phyloP scores from a whole-genome alignment of 805 yeast genomes.

The Metschnikowia gruessii region DNA sequence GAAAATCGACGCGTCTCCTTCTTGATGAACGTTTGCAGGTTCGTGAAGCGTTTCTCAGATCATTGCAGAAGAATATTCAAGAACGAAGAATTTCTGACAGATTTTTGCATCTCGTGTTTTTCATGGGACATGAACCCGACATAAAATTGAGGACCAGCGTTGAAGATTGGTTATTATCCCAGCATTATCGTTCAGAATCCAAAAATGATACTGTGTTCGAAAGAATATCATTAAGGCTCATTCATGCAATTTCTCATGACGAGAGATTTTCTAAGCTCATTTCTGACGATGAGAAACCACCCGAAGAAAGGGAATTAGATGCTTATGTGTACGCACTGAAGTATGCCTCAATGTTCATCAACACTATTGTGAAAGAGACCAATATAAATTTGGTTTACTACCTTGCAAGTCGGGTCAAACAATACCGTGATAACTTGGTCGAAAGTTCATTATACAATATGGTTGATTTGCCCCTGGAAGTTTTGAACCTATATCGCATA shows the following conservation, averaged over 20 bases:
- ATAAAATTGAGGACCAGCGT: constrained; percentile 46
- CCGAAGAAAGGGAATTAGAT: constrained; percentile 25
- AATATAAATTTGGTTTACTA: constrained; percentile 74
- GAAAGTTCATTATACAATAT: constrained; percentile 30
- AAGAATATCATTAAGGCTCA: constrained; percentile 59
- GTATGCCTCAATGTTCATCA: constrained; percentile 59
- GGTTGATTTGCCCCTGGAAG: constrained; percentile 24
- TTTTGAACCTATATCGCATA: constrained; percentile 53
- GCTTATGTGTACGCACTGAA: constrained; percentile 55
- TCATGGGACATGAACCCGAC: constrained; percentile 75
- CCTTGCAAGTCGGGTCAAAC: constrained; percentile 74
- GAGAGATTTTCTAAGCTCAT: constrained; percentile 53
- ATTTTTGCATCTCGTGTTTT: constrained; percentile 65
- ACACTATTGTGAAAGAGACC: constrained; percentile 56
- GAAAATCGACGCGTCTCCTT: constrained; percentile 53
- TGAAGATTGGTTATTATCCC: constrained; percentile 69
- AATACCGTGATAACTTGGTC: constrained; percentile 58
- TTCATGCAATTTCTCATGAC: constrained; percentile 74
- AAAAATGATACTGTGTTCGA: constrained; percentile 54
- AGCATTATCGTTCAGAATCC: constrained; percentile 39
- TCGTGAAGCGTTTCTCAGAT: constrained; percentile 48
- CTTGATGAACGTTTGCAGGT: constrained; percentile 66
- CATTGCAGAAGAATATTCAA: constrained; percentile 51
- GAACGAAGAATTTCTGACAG: constrained; percentile 56
- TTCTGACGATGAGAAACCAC: constrained; percentile 19